phyloP scores from a whole-genome alignment of 139 green algal species.

The Micractinium conductrix region DNA sequence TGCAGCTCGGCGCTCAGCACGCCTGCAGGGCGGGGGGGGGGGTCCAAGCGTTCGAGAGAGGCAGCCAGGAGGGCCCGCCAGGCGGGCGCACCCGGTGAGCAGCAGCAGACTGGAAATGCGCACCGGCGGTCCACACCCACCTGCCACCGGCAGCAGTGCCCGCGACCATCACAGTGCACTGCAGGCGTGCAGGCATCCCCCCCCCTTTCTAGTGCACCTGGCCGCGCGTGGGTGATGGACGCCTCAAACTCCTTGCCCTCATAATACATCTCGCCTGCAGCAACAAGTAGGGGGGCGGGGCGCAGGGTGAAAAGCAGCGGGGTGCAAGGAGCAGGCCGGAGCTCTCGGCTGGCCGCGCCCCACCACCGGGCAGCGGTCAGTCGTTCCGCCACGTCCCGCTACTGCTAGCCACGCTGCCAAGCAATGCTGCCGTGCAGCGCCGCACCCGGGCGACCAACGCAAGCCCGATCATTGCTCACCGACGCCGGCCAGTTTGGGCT shows the following conservation, averaged over 20 bases:
- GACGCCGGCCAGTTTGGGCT: conserved; percentile 83
- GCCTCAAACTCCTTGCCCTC: conserved; percentile 92
- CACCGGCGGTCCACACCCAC: neutral
- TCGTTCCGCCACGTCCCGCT: too few relatives aligned
- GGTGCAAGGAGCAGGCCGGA: too few relatives aligned
- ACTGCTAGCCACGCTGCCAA: too few relatives aligned
- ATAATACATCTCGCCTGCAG: conserved; percentile 99
- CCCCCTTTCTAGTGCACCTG: conserved; percentile 20
- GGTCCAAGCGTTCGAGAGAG: neutral
- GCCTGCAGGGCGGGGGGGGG: conserved; percentile 40
- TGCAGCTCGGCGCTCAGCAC: conserved; percentile 77
- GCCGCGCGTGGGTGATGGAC: conserved; percentile 21
- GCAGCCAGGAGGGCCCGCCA: too few relatives aligned
- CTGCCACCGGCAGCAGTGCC: neutral
- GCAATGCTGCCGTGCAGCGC: too few relatives aligned
- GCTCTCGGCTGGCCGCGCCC: too few relatives aligned
- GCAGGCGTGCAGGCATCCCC: neutral
- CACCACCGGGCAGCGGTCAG: too few relatives aligned
- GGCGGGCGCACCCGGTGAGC: too few relatives aligned
- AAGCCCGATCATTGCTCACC: too few relatives aligned
- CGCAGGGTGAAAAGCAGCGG: too few relatives aligned
- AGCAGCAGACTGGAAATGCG: neutral
- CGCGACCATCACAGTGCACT: conserved; percentile 50
- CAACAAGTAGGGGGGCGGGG: too few relatives aligned
- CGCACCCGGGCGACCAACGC: too few relatives aligned